Conservation (phyloP, 163 green algal genomes). For the Scenedesmus sp. region DNA sequence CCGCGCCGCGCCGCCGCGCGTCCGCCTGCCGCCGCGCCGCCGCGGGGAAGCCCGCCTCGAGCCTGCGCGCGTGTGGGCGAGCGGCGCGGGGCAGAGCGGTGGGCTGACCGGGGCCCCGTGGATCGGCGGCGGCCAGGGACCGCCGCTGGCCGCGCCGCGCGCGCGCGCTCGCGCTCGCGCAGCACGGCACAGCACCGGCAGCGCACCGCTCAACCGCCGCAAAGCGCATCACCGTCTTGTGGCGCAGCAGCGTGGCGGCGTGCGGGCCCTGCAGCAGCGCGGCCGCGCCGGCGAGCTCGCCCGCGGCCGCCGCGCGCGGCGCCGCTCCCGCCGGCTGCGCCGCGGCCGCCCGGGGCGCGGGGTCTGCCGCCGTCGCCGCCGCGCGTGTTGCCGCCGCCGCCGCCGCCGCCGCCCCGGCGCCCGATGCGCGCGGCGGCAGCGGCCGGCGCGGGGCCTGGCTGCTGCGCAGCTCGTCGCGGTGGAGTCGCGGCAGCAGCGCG, state of each 20-base stretch:
- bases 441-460: slow-evolving; percentile 10
- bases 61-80: no score
- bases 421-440: background rate
- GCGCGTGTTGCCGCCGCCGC: background rate
- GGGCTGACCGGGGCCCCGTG: no score
- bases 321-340: background rate
- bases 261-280: slow-evolving; percentile 2
- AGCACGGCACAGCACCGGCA: no score
- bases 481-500: slow-evolving; percentile 25
- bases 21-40: slow-evolving; percentile 19
- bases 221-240: slow-evolving; percentile 36
- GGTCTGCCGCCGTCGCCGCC: background rate
- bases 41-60: slow-evolving; percentile 35
- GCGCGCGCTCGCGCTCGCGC: no score
- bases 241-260: slow-evolving; percentile 22
- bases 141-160: no score
- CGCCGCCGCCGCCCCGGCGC: background rate
- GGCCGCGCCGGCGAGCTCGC: background rate
- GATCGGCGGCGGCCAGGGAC: no score
- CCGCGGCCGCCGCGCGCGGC: background rate
- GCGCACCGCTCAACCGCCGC: slow-evolving; percentile 29
- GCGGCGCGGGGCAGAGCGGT: no score
- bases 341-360: background rate
- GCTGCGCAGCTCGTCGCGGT: slow-evolving; percentile 21
- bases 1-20: no score